Conservation (phyloP, 352 stramenopile species). For the Globisporangium yorkense region DNA sequence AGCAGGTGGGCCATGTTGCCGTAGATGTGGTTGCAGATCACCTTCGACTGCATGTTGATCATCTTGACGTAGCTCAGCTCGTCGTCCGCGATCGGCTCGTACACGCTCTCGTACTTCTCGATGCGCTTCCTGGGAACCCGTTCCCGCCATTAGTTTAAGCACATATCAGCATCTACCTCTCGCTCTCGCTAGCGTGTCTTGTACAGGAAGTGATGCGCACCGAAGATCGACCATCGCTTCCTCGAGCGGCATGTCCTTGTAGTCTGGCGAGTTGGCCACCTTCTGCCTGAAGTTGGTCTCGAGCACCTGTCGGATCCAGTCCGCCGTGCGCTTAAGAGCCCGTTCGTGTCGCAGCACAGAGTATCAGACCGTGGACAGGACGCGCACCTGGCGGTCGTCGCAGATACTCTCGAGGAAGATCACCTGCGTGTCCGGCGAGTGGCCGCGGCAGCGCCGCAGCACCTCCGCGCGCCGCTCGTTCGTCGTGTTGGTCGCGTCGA, state of each 20-base stretch:
- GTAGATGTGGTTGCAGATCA: slow-evolving; percentile 47
- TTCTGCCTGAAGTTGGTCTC: slow-evolving; percentile 50
- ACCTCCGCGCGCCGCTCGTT: slow-evolving; percentile 24
- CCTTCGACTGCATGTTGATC: slow-evolving; percentile 60
- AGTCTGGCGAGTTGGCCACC: slow-evolving; percentile 50
- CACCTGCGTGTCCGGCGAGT: slow-evolving; percentile 29
- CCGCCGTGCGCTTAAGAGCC: neutral
- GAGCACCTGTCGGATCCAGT: slow-evolving; percentile 22
- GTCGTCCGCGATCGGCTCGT: slow-evolving; percentile 54
- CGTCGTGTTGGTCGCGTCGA: slow-evolving; percentile 77
- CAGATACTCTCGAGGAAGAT: slow-evolving; percentile 87
- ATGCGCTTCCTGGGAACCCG: slow-evolving; percentile 28
- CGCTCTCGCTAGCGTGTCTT: too few species aligned
- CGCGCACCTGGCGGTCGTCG: slow-evolving; percentile 33
- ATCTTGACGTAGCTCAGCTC: slow-evolving; percentile 74
- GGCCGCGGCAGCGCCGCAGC: slow-evolving; percentile 15
- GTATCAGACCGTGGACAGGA: neutral
- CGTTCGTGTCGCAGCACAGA: neutral
- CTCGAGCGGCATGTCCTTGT: slow-evolving; percentile 39
- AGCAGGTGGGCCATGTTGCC: slow-evolving; percentile 43
- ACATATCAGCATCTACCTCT: neutral
- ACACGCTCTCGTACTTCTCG: slow-evolving; percentile 64
- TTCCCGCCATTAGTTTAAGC: neutral
- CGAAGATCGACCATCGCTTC: slow-evolving; percentile 50
- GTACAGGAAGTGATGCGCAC: slow-evolving; percentile 6